These are phyloP conservation scores for Pseudomicrostroma phylloplanum DNA, from an alignment of 1,284 basidiomycete species.

Conservation along the genomic window DNA sequence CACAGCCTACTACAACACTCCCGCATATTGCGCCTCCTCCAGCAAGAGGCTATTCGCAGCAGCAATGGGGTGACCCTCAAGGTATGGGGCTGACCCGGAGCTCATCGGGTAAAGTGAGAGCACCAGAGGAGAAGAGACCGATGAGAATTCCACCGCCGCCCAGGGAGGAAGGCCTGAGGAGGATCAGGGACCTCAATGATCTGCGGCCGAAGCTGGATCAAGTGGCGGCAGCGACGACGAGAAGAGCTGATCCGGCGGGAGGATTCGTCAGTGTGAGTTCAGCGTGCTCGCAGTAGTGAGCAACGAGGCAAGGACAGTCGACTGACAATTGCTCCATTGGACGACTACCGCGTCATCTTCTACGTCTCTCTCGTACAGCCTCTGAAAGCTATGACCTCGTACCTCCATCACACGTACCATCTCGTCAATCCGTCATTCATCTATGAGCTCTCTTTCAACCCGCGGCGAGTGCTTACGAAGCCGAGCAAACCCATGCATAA, in stretches of 20 bases:
- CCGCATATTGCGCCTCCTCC: not conserved
- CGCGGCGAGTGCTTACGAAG: slow-evolving; percentile 46
- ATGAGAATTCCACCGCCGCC: not conserved
- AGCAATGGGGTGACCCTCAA: not conserved
- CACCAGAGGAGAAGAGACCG: not conserved
- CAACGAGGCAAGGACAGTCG: not conserved
- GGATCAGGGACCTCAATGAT: slow-evolving; percentile 39
- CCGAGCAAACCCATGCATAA: slow-evolving; percentile 49
- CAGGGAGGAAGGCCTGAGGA: slow-evolving; percentile 33
- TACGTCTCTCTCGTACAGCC: not conserved
- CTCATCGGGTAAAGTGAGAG: not conserved
- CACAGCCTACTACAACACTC: not conserved
- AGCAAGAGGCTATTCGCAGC: not conserved
- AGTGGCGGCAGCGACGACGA: slow-evolving; percentile 22
- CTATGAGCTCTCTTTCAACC: slow-evolving; percentile 50
- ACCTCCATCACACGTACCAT: slow-evolving; percentile 50
- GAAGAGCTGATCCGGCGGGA: slow-evolving; percentile 45
- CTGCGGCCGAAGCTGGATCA: slow-evolving; percentile 36
- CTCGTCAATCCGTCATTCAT: slow-evolving; percentile 49
- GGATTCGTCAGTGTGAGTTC: slow-evolving; percentile 37
- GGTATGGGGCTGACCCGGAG: not conserved
- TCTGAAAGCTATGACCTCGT: slow-evolving; percentile 48
- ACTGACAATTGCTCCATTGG: not conserved
- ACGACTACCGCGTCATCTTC: not conserved
- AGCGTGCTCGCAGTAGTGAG: slow-evolving; percentile 5